phyloP scores from a whole-genome alignment of 768 basidiomycete species.

The Psilocybe subaeruginosa region DNA sequence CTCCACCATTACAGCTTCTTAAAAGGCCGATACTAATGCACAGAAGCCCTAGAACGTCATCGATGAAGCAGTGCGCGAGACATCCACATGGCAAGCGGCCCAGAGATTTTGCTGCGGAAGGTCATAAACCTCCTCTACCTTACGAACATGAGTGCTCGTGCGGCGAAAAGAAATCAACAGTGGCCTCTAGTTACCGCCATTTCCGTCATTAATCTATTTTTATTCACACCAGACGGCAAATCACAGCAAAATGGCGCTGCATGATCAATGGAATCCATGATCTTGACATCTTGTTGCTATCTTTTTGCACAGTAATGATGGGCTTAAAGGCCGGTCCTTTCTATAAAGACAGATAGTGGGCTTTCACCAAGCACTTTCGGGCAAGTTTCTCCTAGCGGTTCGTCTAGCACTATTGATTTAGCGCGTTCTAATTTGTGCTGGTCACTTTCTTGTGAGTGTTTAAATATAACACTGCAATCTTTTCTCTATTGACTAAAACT shows the following conservation, averaged over 20 bases:
- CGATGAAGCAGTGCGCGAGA: neutral
- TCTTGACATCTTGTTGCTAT: neutral
- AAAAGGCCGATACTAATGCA: neutral
- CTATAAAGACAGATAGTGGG: neutral
- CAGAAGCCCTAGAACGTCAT: neutral
- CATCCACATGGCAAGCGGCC: too few species aligned
- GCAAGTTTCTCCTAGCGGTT: neutral
- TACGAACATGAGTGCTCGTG: too few species aligned
- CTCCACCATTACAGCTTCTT: neutral
- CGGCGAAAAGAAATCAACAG: too few species aligned
- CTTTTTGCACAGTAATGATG: neutral
- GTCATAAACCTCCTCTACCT: too few species aligned
- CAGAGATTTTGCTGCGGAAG: neutral
- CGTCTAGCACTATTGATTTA: neutral
- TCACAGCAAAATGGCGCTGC: neutral
- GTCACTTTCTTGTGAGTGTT: neutral
- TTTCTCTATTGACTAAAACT: neutral
- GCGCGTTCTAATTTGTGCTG: neutral
- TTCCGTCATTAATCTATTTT: too few species aligned
- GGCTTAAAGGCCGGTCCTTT: neutral
- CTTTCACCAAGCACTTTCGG: neutral
- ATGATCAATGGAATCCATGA: neutral
- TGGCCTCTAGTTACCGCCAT: too few species aligned
- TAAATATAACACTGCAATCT: neutral
- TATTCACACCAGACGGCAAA: too few species aligned